Base-by-base conservation (phyloP, 176 grass and related monocot species). In the Melocanna baccifera region DNA sequence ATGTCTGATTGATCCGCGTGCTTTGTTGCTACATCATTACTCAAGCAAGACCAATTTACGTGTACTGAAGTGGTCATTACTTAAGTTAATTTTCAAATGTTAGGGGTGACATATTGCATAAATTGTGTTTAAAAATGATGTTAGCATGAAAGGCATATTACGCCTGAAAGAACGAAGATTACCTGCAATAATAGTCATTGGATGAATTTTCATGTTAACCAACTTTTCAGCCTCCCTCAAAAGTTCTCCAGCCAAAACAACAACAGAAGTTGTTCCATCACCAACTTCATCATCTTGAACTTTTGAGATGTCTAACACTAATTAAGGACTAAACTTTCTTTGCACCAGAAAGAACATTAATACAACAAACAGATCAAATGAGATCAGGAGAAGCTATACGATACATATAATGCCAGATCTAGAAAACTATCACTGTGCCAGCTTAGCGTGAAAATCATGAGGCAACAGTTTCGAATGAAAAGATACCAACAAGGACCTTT, bases 401-500 rank as follows among this genome's bases (percentile, higher is more conserved):
- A 81, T 47, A 59, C 9, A 72, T 75, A 76, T 28, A 8, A 19
- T 81, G 15, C 43, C 28, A 89, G 16, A 84, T 34, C 4, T 6
- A 53, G 13, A 72, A 53, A 88, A 71, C 23, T 36, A 78, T 52
- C 67, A 7, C 25, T 37, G 19, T 59, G 5, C 36, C 29, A 45
- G 11, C 28, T 46, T 37, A 34, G 41, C 13, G 53, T 25, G 19
- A 63, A 61, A 68, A 64, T 51, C 4, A n/a, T 15, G 13, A 55
- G 19, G 25, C 11, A 88, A 36, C 12, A 53, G 55, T 48, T 18
- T 39, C 23, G 59, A 75, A 56, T 12, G 14, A 52, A 94, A 93
- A 92, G 96, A 98, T 98, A 98, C 96, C 96, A 77, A 98, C 85
- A 89, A 98, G 96, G 71, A 98, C 96, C 85, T 98, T 98, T 0